Evolutionary conservation across 306 rosid genomes (phyloP).

Genomic region (Astragalus glycyphyllos): DNA sequence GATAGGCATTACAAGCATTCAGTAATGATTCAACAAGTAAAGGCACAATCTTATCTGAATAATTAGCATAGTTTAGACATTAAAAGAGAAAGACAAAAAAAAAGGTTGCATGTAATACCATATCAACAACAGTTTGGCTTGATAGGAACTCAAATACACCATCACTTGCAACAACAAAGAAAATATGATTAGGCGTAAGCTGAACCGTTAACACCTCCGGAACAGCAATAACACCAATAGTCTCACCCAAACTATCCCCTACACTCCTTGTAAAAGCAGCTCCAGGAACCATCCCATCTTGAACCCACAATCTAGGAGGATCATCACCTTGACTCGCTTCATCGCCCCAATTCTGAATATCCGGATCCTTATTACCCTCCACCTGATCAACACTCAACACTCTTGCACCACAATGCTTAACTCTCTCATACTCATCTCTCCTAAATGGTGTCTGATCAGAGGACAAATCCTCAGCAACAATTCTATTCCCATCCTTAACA

Average conservation of each 20-base stretch:
- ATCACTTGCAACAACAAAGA: slow-evolving; percentile 94
- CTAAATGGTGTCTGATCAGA: slow-evolving; percentile 94
- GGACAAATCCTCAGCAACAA: slow-evolving; percentile 84
- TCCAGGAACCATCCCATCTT: slow-evolving; percentile 78
- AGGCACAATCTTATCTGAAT: slow-evolving; percentile 22
- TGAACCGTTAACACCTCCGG: slow-evolving; percentile 79
- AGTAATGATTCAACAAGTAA: slow-evolving; percentile 25
- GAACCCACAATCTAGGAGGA: slow-evolving; percentile 97
- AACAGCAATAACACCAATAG: slow-evolving; percentile 83
- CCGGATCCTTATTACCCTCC: slow-evolving; percentile 90
- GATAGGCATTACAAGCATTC: background rate
- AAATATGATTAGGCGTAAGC: slow-evolving; percentile 79
- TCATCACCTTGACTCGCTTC: slow-evolving; percentile 85
- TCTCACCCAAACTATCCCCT: slow-evolving; percentile 87
- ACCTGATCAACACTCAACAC: slow-evolving; percentile 91
- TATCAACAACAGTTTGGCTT: slow-evolving; percentile 87
- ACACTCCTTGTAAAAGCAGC: slow-evolving; percentile 98
- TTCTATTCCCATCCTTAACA: slow-evolving; percentile 75
- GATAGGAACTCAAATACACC: slow-evolving; percentile 95
- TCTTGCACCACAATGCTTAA: slow-evolving; percentile 87
- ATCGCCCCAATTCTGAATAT: slow-evolving; percentile 85
- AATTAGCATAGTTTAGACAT: background rate
- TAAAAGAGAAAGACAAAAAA: background rate
- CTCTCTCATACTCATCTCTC: slow-evolving; percentile 90
- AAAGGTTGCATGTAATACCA: slow-evolving; percentile 61